A percentile compares a stretch with the other conserved stretches of the same genome.
phyloP scores from a whole-genome alignment of 768 basidiomycete species.

The Butyriboletus loyo region DNA sequence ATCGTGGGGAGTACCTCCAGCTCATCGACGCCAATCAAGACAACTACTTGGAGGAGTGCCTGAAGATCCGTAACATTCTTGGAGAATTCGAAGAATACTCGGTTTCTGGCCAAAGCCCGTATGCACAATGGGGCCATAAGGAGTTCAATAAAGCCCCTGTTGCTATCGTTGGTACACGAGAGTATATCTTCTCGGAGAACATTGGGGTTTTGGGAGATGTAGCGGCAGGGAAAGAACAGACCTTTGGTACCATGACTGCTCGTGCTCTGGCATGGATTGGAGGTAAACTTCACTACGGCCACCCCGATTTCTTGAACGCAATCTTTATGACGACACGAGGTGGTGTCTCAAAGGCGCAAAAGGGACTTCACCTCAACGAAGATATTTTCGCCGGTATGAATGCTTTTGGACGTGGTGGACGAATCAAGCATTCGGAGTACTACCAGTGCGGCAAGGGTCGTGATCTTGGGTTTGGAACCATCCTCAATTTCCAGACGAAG shows the following conservation, averaged over 20 bases:
- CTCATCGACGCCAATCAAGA: conserved; percentile 99
- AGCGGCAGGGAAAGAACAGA: conserved; percentile 99
- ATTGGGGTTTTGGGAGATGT: conserved; percentile 99
- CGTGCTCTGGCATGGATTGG: conserved; percentile 96
- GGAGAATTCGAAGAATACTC: conserved; percentile 97
- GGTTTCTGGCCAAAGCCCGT: conserved; percentile 89
- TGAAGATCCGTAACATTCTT: conserved; percentile 97
- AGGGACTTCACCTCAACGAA: conserved; percentile 96
- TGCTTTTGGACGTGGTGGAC: conserved; percentile 94
- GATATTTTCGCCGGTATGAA: conserved; percentile 99
- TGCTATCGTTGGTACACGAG: conserved; percentile 96
- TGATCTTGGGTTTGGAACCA: conserved; percentile 98
- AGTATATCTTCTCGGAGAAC: conserved; percentile 99
- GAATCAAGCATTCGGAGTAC: conserved; percentile 99
- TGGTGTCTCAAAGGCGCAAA: conserved; percentile 98
- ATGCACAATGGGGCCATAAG: conserved; percentile 93
- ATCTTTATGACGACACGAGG: conserved; percentile 98
- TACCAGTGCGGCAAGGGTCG: conserved; percentile 99
- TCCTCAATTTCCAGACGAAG: conserved; percentile 99
- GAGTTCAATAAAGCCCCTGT: conserved; percentile 89
- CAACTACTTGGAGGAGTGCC: conserved; percentile 98
- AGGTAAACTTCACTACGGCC: conserved; percentile 97
- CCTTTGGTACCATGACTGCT: conserved; percentile 97
- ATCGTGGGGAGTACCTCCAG: conserved; percentile 97
- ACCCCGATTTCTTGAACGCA: conserved; percentile 98